phyloP scores from a whole-genome alignment of 768 basidiomycete species.

The Kwoniella newhampshirensis region DNA sequence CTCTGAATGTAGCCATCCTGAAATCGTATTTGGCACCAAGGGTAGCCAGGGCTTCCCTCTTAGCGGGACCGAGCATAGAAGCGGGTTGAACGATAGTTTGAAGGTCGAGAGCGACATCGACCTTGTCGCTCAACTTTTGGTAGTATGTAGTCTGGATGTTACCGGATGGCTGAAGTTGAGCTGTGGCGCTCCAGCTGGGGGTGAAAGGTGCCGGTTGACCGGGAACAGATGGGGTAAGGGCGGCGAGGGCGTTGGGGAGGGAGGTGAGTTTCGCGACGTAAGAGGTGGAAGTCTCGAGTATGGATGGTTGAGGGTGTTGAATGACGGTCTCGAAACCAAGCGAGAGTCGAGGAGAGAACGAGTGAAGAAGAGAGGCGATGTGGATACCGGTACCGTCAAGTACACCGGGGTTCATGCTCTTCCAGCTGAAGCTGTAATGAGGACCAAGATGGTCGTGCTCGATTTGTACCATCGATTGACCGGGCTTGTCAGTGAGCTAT shows the following conservation, averaged over 20 bases:
- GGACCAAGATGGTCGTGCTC: slow-evolving; percentile 91
- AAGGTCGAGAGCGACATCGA: slow-evolving; percentile 95
- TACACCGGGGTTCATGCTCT: slow-evolving; percentile 87
- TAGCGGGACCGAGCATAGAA: slow-evolving; percentile 58
- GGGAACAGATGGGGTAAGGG: slow-evolving; percentile 34
- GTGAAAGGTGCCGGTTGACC: slow-evolving; percentile 39
- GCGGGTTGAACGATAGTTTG: slow-evolving; percentile 68
- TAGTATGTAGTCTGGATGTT: slow-evolving; percentile 90
- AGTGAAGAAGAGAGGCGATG: slow-evolving; percentile 87
- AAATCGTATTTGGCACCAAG: slow-evolving; percentile 96
- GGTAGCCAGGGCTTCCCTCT: slow-evolving; percentile 88
- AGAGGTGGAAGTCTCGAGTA: slow-evolving; percentile 60
- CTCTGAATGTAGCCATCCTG: slow-evolving; percentile 87
- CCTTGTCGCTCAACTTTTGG: slow-evolving; percentile 91
- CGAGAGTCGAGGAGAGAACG: slow-evolving; percentile 83
- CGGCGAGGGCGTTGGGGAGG: slow-evolving; percentile 36
- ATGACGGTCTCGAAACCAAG: slow-evolving; percentile 80
- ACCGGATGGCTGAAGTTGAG: slow-evolving; percentile 77
- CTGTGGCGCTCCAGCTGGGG: slow-evolving; percentile 81
- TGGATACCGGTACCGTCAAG: slow-evolving; percentile 86
- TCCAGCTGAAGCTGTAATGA: slow-evolving; percentile 81
- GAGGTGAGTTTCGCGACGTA: slow-evolving; percentile 55
- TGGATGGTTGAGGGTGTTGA: slow-evolving; percentile 69
- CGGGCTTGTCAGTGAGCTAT: slow-evolving; percentile 70
- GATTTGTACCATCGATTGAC: slow-evolving; percentile 86